These are phyloP conservation scores for Nemania sp. DNA, from an alignment of 2,329 filamentous ascomycete genomes.

Conservation along the genomic window DNA sequence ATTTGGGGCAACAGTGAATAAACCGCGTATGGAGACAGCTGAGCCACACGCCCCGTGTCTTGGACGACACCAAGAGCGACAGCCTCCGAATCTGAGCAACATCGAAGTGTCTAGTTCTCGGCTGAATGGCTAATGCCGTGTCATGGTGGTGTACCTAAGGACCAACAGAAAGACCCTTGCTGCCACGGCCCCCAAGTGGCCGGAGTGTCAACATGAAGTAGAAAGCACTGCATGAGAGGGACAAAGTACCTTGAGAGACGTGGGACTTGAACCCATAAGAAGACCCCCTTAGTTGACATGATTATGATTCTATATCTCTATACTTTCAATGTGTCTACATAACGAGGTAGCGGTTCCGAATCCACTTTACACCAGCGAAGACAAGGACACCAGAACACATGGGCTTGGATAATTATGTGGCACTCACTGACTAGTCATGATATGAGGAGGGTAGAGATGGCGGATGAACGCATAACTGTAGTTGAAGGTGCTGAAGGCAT, in stretches of 20 bases:
- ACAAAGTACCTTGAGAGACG: constrained; percentile 17
- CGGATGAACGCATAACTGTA: constrained; percentile 59
- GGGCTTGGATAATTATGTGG: constrained; percentile 46
- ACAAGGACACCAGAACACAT: constrained; percentile 44
- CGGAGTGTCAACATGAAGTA: constrained; percentile 36
- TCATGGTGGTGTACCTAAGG: constrained; percentile 44
- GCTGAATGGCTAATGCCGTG: constrained; percentile 57
- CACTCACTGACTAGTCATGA: constrained; percentile 51
- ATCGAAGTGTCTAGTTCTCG: constrained; percentile 48
- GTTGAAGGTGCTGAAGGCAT: constrained; percentile 45
- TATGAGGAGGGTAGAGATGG: constrained; percentile 51
- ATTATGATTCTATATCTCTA: constrained; percentile 9
- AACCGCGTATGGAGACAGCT: constrained; percentile 42
- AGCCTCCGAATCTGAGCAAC: constrained; percentile 44
- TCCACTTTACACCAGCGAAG: constrained; percentile 28
- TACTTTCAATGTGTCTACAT: constrained; percentile 16
- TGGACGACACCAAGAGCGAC: constrained; percentile 41
- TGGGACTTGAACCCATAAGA: constrained; percentile 17
- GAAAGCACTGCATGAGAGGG: constrained; percentile 27
- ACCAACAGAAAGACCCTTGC: constrained; percentile 43
- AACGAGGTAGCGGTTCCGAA: constrained; percentile 23
- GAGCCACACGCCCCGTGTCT: constrained; percentile 46
- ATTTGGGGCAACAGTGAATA: constrained; percentile 40
- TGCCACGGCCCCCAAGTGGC: constrained; percentile 39
- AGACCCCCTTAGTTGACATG: constrained; percentile 15